Conservation (phyloP, 805 yeast species). For the Metschnikowia hibisci region DNA sequence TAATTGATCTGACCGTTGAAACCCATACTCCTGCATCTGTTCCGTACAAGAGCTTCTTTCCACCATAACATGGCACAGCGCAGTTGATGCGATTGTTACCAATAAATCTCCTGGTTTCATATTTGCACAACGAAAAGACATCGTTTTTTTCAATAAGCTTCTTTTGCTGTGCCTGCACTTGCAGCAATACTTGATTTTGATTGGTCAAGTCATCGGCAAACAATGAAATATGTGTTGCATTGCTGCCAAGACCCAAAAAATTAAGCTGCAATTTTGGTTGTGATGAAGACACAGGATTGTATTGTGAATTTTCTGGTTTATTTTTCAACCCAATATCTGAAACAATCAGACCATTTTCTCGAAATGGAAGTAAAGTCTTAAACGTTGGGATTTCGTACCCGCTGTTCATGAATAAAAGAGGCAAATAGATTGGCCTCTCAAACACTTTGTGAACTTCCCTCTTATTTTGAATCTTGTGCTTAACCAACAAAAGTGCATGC, state of each 20-base stretch:
- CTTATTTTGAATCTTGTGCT: slow-evolving; percentile 81
- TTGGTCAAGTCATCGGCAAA: slow-evolving; percentile 54
- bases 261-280: slow-evolving; percentile 45
- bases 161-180: slow-evolving; percentile 74
- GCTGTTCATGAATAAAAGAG: slow-evolving; percentile 67
- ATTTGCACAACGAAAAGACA: slow-evolving; percentile 71
- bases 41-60: slow-evolving; percentile 83
- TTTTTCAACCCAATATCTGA: slow-evolving; percentile 32
- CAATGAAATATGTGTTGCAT: slow-evolving; percentile 51
- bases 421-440: slow-evolving; percentile 83
- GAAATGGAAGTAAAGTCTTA: slow-evolving; percentile 35
- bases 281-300: slow-evolving; percentile 24
- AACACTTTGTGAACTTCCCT: slow-evolving; percentile 89
- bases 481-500: slow-evolving; percentile 79
- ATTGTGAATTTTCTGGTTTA: slow-evolving; percentile 25
- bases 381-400: slow-evolving; percentile 75
- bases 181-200: slow-evolving; percentile 76
- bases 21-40: slow-evolving; percentile 89
- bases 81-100: slow-evolving; percentile 77
- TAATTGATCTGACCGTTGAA: slow-evolving; percentile 60
- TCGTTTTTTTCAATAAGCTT: slow-evolving; percentile 68
- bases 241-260: slow-evolving; percentile 50
- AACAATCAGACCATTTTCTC: slow-evolving; percentile 34
- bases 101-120: slow-evolving; percentile 73
- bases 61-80: slow-evolving; percentile 92